Evolutionary conservation across 495 filamentous ascomycete genomes (phyloP).

Genomic region (Friedmanniomyces endolithicus): DNA sequence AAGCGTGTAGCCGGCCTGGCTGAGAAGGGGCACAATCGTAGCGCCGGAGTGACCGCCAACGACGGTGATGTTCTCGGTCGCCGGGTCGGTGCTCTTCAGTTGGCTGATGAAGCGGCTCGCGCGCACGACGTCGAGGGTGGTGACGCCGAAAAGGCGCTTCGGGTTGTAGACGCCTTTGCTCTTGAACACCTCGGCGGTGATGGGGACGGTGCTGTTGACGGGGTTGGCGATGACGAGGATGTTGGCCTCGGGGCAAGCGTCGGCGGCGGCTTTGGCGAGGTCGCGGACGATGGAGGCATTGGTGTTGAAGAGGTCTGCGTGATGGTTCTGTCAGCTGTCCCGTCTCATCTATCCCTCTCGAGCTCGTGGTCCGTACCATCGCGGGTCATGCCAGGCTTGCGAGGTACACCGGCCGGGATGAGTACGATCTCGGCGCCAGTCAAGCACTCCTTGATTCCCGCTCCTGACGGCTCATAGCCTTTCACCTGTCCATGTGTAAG

Average conservation of each 20-base stretch:
- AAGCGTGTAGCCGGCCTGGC: slow-evolving; percentile 79
- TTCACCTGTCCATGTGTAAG: slow-evolving; percentile 42
- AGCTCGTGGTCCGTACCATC: slow-evolving; percentile 44
- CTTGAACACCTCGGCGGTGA: slow-evolving; percentile 95
- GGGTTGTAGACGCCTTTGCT: slow-evolving; percentile 88
- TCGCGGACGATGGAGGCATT: slow-evolving; percentile 99
- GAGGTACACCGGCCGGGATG: slow-evolving; percentile 94
- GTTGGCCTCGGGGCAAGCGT: slow-evolving; percentile 81
- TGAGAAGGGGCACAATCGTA: slow-evolving; percentile 95
- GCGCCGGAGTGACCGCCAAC: slow-evolving; percentile 94
- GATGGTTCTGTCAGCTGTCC: not conserved
- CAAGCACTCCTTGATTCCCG: slow-evolving; percentile 63
- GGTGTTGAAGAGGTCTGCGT: slow-evolving; percentile 97
- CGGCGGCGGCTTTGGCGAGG: slow-evolving; percentile 88
- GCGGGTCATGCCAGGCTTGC: slow-evolving; percentile 99
- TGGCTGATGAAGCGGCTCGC: slow-evolving; percentile 94
- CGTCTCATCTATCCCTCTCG: not conserved
- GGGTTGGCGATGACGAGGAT: slow-evolving; percentile 97
- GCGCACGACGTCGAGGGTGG: slow-evolving; percentile 96
- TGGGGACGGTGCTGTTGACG: slow-evolving; percentile 98
- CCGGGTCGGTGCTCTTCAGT: slow-evolving; percentile 79
- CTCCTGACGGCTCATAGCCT: slow-evolving; percentile 67
- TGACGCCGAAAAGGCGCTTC: slow-evolving; percentile 96
- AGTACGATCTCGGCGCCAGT: slow-evolving; percentile 85
- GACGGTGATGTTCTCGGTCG: slow-evolving; percentile 85